These are phyloP conservation scores for Prunus mume DNA, from an alignment of 306 rosid species.

Conservation along the genomic window DNA sequence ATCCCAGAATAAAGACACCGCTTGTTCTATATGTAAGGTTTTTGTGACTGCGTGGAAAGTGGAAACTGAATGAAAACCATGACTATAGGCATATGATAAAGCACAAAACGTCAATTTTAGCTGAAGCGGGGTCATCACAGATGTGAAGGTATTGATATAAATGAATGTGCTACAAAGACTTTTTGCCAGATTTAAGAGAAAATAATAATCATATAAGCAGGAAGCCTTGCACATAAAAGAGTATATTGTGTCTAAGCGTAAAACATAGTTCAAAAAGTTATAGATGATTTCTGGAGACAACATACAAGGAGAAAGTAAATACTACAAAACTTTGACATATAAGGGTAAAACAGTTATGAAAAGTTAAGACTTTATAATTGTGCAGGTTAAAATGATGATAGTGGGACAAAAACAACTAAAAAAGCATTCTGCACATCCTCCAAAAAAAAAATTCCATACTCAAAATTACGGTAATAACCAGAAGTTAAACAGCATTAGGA, in stretches of 20 bases:
- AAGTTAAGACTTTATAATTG: neutral
- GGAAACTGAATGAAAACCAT: neutral
- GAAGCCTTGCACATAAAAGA: neutral
- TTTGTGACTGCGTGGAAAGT: no score
- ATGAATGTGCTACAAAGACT: neutral
- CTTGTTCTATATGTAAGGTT: neutral
- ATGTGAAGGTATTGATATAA: neutral
- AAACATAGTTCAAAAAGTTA: neutral
- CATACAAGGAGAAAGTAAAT: neutral
- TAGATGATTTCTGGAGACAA: neutral
- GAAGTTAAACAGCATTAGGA: neutral
- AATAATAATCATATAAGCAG: neutral
- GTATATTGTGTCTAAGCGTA: neutral
- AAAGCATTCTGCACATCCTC: neutral
- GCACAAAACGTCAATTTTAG: neutral
- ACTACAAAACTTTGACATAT: neutral
- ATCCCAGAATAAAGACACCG: neutral
- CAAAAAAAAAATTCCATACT: neutral
- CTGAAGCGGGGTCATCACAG: neutral
- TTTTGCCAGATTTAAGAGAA: neutral
- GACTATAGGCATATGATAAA: neutral
- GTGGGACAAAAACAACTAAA: neutral
- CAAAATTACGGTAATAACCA: neutral
- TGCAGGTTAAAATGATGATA: neutral
- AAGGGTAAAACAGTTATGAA: neutral